Base-by-base conservation (phyloP, 495 filamentous ascomycete species). In the Pyrenopolyporus hunteri region DNA sequence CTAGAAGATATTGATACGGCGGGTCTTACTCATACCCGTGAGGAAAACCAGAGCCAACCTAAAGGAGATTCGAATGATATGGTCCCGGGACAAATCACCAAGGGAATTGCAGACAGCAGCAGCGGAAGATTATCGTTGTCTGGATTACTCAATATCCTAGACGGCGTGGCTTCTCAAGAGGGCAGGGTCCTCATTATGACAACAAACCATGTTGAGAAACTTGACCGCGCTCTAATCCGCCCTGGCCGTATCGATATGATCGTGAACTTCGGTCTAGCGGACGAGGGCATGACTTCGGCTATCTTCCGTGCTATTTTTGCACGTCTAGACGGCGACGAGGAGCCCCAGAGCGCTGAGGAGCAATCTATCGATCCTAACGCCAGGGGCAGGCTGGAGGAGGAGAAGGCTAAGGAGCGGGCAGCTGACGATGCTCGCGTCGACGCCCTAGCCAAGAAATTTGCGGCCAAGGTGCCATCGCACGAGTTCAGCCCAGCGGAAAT, bases 141-240 rank as follows among this genome's bases (percentile, higher is more conserved):
- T 2, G 89, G 84, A 0, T 74, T 94, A 8, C 76, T 94, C 32
- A 94, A 93, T 61, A 89, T 89, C 26, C 82, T 94, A 25, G 90
- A 93, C 62, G 90, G 90, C 11, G 87, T 92, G n/a, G 86, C 87
- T 6, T 85, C 84, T 0, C 84, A 85, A 47, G 89, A 93, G 69
- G 90, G 90, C 9, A 82, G 89, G 4, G 83, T 93, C 13, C 80
- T 93, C 6, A 87, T 94, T 59, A 93, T 94, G 89, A 93, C 89
- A 2, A 92, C 90, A 39, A 94, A 94, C 64, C 87, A 91, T 64
- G 65, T 85, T 0, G 87, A 92, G 28, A 87, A 87, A 58, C 79
- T 94, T 0, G 90, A 94, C 63, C 78, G 84, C 31, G 89, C 90
- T 0, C 79, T 94, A 2, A 86, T 91, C 49, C 85, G 90, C 0